Base-by-base conservation (phyloP, 2,329 filamentous ascomycete genomes). In the Graphilbum fragrans region DNA sequence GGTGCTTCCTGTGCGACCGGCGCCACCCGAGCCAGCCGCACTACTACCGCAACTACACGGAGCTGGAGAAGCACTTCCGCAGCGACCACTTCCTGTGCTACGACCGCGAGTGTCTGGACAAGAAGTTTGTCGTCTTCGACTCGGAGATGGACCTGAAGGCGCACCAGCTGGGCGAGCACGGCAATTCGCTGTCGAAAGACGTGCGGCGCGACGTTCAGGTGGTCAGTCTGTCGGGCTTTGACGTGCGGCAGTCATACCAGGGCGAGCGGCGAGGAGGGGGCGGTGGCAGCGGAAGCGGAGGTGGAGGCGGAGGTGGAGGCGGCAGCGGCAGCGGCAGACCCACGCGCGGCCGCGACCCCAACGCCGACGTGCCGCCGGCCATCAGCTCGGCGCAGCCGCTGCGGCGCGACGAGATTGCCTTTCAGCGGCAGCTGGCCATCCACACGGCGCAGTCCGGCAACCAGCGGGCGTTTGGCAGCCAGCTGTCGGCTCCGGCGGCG, bases 71-170 rank as follows among this genome's bases (percentile, higher is more conserved):
- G 31, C 92, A 98, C 60, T 96, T 96, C 57, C 73, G 75, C 47
- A 80, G 80, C 50, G 87, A 92, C 43, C 92, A 98, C 59, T 94
- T 80, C 55, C 65, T 88, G 1, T 98, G 92, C 55, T 60, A 75
- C 7, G 87, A 98, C 52, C 70, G 74, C 41, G 88, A 94, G 55
- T 98, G 92, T 54, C 58, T 92, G 55, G 92, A 96, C 52, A 94
- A 94, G 73, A 96, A 95, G 58, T 95, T 96, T 56, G 83, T 96
- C 23, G 92, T 96, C 1, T 98, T 98, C 52, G 86, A 86, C 42
- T 88, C 87, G 0, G 86, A 95, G 54, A 80, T 98, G 69, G 92
- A 98, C 54, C 65, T 98, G 37, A 94, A 96, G 58, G 92, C 83
- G 3, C 92, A 98, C 61, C 86, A 94, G 57, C 63, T 98, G 10